phyloP scores from a whole-genome alignment of 768 basidiomycete species.

The Rhizopogon salebrosus region DNA sequence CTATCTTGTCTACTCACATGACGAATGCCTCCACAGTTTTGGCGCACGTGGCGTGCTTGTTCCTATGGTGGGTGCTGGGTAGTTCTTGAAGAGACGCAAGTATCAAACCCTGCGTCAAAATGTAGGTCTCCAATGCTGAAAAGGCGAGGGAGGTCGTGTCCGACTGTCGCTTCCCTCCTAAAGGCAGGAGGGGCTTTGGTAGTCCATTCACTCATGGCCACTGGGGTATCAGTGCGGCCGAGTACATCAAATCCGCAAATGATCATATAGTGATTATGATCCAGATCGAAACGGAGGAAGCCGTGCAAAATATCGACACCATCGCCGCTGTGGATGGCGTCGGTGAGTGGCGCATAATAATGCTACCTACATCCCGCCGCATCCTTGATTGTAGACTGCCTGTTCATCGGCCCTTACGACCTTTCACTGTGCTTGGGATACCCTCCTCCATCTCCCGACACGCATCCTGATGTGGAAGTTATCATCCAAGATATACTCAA shows the following conservation, averaged over 20 bases:
- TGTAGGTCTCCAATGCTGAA: conserved; percentile 49
- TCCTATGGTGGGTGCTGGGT: conserved; percentile 54
- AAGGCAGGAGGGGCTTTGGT: conserved; percentile 60
- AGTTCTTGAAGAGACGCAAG: background rate
- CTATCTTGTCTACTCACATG: too few relatives aligned
- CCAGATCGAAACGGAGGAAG: conserved; percentile 64
- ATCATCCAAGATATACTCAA: conserved; percentile 50
- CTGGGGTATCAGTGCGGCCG: conserved; percentile 47
- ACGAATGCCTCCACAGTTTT: too few relatives aligned
- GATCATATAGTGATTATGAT: conserved; percentile 51
- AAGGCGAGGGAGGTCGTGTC: conserved; percentile 53
- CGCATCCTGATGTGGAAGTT: conserved; percentile 58
- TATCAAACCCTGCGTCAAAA: background rate
- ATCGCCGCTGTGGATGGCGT: conserved; percentile 61
- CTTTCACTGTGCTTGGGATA: conserved; percentile 59
- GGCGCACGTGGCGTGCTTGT: conserved; percentile 62
- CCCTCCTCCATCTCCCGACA: conserved; percentile 57
- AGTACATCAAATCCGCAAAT: conserved; percentile 55
- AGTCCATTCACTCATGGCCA: conserved; percentile 54
- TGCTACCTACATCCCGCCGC: background rate
- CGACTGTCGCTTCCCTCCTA: conserved; percentile 58
- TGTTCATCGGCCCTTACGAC: conserved; percentile 68
- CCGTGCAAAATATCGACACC: conserved; percentile 50
- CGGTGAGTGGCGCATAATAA: conserved; percentile 31
- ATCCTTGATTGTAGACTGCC: conserved; percentile 30